A percentile compares a stretch with the other conserved stretches of the same genome.
Conservation (phyloP, 768 basidiomycete species). For the Rossbeevera mucosa region DNA sequence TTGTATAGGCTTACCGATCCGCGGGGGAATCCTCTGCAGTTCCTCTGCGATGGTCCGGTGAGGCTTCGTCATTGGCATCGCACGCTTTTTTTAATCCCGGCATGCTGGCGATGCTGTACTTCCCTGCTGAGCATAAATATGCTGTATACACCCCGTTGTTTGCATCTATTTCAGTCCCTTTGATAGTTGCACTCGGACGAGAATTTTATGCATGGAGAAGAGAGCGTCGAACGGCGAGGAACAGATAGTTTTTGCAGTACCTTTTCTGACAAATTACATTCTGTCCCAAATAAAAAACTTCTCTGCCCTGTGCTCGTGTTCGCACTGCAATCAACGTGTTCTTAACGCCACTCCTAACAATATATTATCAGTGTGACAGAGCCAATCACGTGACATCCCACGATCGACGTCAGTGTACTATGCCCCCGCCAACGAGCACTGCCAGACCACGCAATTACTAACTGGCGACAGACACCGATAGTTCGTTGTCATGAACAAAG, state of each 20-base stretch:
- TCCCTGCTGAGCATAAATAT: conserved; percentile 96
- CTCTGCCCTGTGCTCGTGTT: conserved; percentile 6
- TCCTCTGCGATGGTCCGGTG: conserved; percentile 55
- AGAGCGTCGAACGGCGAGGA: conserved; percentile 12
- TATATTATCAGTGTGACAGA: not conserved
- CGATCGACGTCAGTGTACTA: conserved; percentile 16
- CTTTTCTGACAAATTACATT: conserved; percentile 7
- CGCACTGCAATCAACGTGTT: conserved; percentile 17
- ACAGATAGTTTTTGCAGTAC: conserved; percentile 8
- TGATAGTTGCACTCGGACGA: conserved; percentile 67
- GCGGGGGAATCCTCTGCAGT: conserved; percentile 17
- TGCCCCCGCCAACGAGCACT: not conserved
- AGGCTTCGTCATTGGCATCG: conserved; percentile 63
- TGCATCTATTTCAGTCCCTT: conserved; percentile 81
- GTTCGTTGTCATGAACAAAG: conserved; percentile 36
- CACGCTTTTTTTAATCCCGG: conserved; percentile 95
- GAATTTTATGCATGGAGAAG: conserved; percentile 65
- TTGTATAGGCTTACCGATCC: conserved; percentile 21
- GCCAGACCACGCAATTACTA: not conserved
- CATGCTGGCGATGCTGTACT: conserved; percentile 94
- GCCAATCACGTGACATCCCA: conserved; percentile 23
- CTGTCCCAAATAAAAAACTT: conserved; percentile 6
- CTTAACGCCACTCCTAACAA: not conserved
- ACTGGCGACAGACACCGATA: conserved; percentile 5
- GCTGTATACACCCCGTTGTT: conserved; percentile 96